Evolutionary conservation across 1,139 yeast species (phyloP).

Genomic region (Taphrina sp.): DNA sequence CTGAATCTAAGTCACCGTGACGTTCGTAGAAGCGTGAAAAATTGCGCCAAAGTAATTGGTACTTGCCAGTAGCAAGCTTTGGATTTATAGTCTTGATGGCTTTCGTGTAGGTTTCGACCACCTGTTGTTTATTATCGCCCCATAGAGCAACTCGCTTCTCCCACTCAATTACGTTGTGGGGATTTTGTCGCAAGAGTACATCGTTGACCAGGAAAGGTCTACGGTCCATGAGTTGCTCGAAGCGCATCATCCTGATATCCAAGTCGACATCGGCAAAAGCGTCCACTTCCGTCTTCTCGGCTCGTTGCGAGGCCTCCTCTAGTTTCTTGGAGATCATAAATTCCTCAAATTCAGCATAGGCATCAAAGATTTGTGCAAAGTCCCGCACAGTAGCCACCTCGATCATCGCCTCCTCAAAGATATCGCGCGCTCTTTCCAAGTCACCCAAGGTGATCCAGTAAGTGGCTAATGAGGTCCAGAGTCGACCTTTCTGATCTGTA

Average conservation of each 20-base stretch:
- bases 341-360: constrained; percentile 64
- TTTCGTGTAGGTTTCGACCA: constrained; percentile 59
- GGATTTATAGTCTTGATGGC: constrained; percentile 74
- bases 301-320: constrained; percentile 41
- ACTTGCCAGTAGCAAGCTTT: constrained; percentile 49
- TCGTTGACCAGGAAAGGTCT: constrained; percentile 64
- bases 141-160: constrained; percentile 55
- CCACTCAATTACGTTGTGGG: constrained; percentile 68
- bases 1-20: constrained; percentile 57
- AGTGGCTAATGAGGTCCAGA: constrained; percentile 54
- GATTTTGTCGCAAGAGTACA: constrained; percentile 61
- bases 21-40: constrained; percentile 67
- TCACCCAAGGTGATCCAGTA: constrained; percentile 50
- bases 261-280: constrained; percentile 42
- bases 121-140: constrained; percentile 47
- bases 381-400: constrained; percentile 57
- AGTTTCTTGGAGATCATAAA: constrained; percentile 48
- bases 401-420: constrained; percentile 52
- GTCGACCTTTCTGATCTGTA: constrained; percentile 60
- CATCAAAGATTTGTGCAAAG: constrained; percentile 64
- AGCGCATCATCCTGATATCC: constrained; percentile 52
- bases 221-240: constrained; percentile 57
- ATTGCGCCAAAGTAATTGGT: constrained; percentile 59
- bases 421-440: constrained; percentile 49
- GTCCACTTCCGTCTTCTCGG: constrained; percentile 34